These are phyloP conservation scores for Pythium guiyangense DNA, from an alignment of 352 stramenopile genomes.

Conservation along the genomic window DNA sequence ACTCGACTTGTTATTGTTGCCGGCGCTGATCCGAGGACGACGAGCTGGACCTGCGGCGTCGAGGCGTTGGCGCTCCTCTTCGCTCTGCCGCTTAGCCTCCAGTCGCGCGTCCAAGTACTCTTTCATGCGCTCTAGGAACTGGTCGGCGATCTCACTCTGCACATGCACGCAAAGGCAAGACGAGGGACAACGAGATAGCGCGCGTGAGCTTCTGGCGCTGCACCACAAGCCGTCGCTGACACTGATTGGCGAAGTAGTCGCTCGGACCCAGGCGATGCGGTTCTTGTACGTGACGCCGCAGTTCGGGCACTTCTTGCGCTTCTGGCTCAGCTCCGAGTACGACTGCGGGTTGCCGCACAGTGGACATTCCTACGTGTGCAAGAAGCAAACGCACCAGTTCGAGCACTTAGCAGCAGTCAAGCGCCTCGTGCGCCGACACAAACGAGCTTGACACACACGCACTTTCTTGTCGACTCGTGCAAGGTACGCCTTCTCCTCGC, in stretches of 20 bases:
- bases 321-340: conserved; percentile 71
- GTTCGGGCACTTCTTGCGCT: conserved; percentile 79
- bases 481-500: conserved; percentile 52
- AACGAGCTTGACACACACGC: not conserved
- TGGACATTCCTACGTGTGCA: conserved; percentile 44
- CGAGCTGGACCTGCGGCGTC: not conserved
- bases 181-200: not conserved
- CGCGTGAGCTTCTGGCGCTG: too few species aligned
- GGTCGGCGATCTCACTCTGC: conserved; percentile 49
- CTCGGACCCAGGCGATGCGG: conserved; percentile 55
- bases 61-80: conserved; percentile 10
- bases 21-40: not conserved
- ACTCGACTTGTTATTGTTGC: not conserved
- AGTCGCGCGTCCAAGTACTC: conserved; percentile 19
- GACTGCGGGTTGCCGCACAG: conserved; percentile 66
- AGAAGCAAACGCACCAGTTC: not conserved
- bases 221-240: not conserved
- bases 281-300: conserved; percentile 65
- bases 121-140: conserved; percentile 61
- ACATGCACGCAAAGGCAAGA: not conserved
- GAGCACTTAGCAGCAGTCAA: not conserved
- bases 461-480: conserved; percentile 69
- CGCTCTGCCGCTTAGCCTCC: conserved; percentile 12
- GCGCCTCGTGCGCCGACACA: not conserved
- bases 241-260: not conserved